Evolutionary conservation across 257 asterid species (phyloP), one percentile per base, ranked within the genome.

Genomic region (Salvia miltiorrhiza): DNA sequence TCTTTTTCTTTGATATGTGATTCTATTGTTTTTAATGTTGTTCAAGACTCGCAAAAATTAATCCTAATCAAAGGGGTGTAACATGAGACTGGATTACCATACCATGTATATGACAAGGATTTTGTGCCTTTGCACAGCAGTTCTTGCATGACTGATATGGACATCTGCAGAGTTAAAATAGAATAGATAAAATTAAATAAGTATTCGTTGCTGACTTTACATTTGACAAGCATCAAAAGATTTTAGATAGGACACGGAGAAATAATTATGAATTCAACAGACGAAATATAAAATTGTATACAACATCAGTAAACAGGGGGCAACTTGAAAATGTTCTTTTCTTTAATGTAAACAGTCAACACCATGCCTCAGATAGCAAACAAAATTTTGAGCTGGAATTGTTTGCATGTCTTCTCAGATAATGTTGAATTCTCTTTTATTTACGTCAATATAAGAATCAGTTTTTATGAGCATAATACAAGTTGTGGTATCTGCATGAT

Each of bases 41-140:
- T 30, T 30, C 14, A 45, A 65, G 44, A 37, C 23, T 17, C 35
- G 4, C 74, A 28, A 28, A 30, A 49, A 26, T 30, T 52, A 28
- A 70, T 41, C 39, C 5, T 65, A 56, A 21, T 11, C 44, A 16
- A 57, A 62, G n/a, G 26, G 30, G 59, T 41, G 13, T 49, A 35
- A 9, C 70, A 58, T 74, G 65, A 49, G 48, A 76, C 26, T 56
- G 19, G 39, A 40, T 50, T 45, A 49, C 54, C 78, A 17, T 78
- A 93, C 99, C 97, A 62, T 93, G 99, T 76, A 93, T 93, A 77
- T 87, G 96, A 74, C 99, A 90, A 16, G 97, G 97, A 81, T 93
- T 93, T 80, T 93, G 96, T 60, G 99, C 97, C 73, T 90, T 89
- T 4, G 99, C 90, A 28, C 97, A 93, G 82, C 96, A 90, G 64